These are phyloP conservation scores for Dactylonectria macrodidyma DNA, from an alignment of 2,329 filamentous ascomycete genomes.

Conservation along the genomic window DNA sequence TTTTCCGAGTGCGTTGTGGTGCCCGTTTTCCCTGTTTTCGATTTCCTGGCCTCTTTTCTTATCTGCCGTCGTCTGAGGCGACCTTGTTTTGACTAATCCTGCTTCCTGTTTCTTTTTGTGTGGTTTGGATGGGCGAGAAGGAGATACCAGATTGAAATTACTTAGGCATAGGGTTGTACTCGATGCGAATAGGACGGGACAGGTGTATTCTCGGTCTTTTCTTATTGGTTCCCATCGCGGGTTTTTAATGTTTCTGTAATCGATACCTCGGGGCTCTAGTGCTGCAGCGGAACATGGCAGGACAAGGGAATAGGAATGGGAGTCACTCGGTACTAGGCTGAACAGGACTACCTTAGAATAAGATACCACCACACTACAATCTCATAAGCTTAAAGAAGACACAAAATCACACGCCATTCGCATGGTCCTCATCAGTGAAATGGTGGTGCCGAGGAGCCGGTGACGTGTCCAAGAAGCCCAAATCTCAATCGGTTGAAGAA, in stretches of 20 bases:
- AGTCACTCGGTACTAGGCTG: slow-evolving; percentile 18
- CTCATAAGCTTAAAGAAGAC: slow-evolving; percentile 2
- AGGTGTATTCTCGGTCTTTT: slow-evolving; percentile 7
- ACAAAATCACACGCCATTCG: not conserved
- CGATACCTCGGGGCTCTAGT: slow-evolving; percentile 23
- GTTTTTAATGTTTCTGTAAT: slow-evolving; percentile 19
- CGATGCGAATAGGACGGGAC: slow-evolving; percentile 4
- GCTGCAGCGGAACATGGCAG: slow-evolving; percentile 10
- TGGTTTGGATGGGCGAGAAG: slow-evolving; percentile 11
- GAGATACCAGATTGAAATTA: slow-evolving; percentile 32
- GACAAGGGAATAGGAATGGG: slow-evolving; percentile 12
- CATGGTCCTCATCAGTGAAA: not conserved
- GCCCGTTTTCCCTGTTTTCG: slow-evolving; percentile 9
- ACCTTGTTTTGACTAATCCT: slow-evolving; percentile 4
- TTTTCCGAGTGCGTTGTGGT: slow-evolving; percentile 11
- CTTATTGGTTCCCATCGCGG: slow-evolving; percentile 6
- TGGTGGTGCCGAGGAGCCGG: not conserved
- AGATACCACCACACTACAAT: slow-evolving; percentile 7
- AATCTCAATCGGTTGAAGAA: not conserved
- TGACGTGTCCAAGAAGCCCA: not conserved
- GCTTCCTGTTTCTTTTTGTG: slow-evolving; percentile 15
- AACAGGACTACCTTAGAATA: slow-evolving; percentile 21
- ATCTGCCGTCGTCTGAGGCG: slow-evolving; percentile 5
- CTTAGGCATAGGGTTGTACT: slow-evolving; percentile 11
- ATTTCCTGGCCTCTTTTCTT: slow-evolving; percentile 20